phyloP scores from a whole-genome alignment of 176 grass and related monocot species.

The Elaeis guineensis region DNA sequence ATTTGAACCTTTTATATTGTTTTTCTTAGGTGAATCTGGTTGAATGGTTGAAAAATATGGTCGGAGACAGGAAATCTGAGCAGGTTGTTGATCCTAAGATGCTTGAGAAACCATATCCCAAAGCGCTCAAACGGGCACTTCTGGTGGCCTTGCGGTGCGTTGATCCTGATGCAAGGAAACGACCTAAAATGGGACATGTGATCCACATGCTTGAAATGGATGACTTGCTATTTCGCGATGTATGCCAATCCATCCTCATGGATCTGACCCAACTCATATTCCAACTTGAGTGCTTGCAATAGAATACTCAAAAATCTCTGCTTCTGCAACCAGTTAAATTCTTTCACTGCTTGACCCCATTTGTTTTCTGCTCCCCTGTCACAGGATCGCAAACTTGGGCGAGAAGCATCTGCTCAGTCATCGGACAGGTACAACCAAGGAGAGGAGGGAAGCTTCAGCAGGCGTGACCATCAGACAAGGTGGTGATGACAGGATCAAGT shows the following conservation, averaged over 20 bases:
- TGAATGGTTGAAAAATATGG: conserved; percentile 84
- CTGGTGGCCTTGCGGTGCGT: conserved; percentile 84
- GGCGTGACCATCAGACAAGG: conserved; percentile 25
- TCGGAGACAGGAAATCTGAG: conserved; percentile 58
- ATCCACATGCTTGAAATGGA: conserved; percentile 93
- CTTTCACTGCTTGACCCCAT: background rate
- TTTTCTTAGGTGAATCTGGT: conserved; percentile 64
- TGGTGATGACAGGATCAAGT: conserved; percentile 17
- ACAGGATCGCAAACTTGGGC: conserved; percentile 60
- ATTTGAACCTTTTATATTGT: background rate
- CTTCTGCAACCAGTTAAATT: background rate
- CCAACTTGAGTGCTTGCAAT: background rate
- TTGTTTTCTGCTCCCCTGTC: conserved; percentile 3
- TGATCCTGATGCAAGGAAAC: conserved; percentile 50
- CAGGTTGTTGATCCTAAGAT: conserved; percentile 72
- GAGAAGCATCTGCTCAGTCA: conserved; percentile 28
- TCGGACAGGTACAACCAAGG: conserved; percentile 28
- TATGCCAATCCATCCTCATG: conserved; percentile 13
- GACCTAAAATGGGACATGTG: conserved; percentile 79
- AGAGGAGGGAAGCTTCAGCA: conserved; percentile 39
- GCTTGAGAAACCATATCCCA: conserved; percentile 45
- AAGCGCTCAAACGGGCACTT: conserved; percentile 58
- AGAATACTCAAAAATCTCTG: background rate
- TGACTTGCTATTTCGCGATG: conserved; percentile 44
- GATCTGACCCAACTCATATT: too few species aligned